Percentiles rank a stretch among this genome's conserved stretches.
phyloP scores from a whole-genome alignment of 1,284 basidiomycete species.

The Meripilus lineatus region DNA sequence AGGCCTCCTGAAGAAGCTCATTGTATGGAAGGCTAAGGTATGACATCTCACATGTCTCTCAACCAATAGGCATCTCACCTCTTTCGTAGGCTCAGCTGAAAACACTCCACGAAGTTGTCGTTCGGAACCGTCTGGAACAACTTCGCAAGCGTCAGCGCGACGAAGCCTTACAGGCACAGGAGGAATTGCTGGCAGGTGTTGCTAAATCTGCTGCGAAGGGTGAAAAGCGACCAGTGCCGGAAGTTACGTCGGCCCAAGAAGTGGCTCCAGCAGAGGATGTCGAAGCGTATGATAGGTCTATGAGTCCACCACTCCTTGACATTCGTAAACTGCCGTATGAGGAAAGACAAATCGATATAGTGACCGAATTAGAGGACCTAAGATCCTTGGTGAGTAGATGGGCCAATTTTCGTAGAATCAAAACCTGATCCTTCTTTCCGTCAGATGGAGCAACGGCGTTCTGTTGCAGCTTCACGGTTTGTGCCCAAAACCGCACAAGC shows the following conservation, averaged over 20 bases:
- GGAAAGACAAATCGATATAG: conserved; percentile 74
- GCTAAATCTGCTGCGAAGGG: conserved; percentile 48
- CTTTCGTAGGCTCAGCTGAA: conserved; percentile 79
- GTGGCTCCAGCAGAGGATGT: conserved; percentile 50
- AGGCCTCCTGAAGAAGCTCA: conserved; percentile 80
- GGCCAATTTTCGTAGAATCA: background rate
- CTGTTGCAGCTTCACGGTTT: conserved; percentile 79
- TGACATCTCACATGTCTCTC: conserved; percentile 8
- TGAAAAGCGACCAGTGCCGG: conserved; percentile 28
- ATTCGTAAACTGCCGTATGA: conserved; percentile 68
- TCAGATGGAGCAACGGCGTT: conserved; percentile 72
- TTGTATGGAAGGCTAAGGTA: conserved; percentile 99
- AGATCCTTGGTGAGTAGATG: conserved; percentile 56
- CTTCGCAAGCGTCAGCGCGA: conserved; percentile 93
- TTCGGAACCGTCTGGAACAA: conserved; percentile 93
- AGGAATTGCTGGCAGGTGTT: conserved; percentile 84
- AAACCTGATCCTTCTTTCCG: background rate
- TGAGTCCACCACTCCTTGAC: conserved; percentile 77
- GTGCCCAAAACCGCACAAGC: conserved; percentile 68
- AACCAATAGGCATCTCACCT: background rate
- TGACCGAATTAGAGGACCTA: conserved; percentile 65
- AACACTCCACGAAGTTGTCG: conserved; percentile 90
- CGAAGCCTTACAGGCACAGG: conserved; percentile 88
- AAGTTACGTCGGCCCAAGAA: conserved; percentile 37
- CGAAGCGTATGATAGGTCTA: conserved; percentile 75